Percentiles rank a stretch among this genome's conserved stretches.
Conservation (phyloP, 257 asterid species). For the Lithospermum erythrorhizon region DNA sequence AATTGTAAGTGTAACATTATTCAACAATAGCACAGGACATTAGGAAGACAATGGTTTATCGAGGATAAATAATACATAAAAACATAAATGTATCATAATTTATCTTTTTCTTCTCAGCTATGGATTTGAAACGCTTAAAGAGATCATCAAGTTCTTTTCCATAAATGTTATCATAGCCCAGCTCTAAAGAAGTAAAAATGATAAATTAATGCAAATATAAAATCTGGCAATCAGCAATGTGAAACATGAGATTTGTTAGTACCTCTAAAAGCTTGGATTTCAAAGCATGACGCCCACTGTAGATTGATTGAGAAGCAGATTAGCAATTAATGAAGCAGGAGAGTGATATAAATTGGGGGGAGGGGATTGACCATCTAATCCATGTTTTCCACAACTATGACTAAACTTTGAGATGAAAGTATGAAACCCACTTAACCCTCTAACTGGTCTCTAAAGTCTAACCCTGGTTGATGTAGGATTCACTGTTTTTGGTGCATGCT, state of each 20-base stretch:
- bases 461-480: no score
- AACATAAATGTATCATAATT: conserved; percentile 3
- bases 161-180: conserved; percentile 80
- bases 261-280: conserved; percentile 88
- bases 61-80: background rate
- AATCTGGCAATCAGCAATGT: background rate
- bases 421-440: no score
- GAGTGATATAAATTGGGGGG: no score
- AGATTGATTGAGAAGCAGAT: conserved; percentile 10
- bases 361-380: no score
- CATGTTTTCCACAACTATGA: no score
- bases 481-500: no score
- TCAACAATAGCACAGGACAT: no score
- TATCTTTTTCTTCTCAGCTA: conserved; percentile 95
- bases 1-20: no score
- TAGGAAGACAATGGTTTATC: no score
- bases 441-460: no score
- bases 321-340: background rate
- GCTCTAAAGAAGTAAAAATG: conserved; percentile 36
- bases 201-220: conserved; percentile 1
- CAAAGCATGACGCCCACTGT: conserved; percentile 97
- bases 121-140: conserved; percentile 79
- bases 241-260: conserved; percentile 9
- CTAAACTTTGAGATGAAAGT: no score
- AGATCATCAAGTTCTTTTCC: conserved; percentile 84